phyloP scores from a whole-genome alignment of 768 basidiomycete genomes.

The Kwoniella europaea region DNA sequence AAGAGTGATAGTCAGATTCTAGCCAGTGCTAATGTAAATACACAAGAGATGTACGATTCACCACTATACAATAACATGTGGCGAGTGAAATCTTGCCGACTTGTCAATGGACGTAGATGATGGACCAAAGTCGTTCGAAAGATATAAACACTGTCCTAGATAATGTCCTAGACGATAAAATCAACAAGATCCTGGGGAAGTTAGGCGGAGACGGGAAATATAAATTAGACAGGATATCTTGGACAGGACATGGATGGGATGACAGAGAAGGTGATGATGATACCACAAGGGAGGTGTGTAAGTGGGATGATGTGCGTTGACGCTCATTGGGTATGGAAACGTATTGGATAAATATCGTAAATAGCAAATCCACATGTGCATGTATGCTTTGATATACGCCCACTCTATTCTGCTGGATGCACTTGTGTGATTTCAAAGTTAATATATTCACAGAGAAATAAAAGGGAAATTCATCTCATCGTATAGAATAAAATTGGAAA shows the following conservation, averaged over 20 bases:
- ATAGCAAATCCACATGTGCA: too few relatives aligned
- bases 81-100: too few relatives aligned
- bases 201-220: background rate
- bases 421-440: background rate
- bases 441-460: background rate
- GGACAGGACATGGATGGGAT: background rate
- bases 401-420: too few relatives aligned
- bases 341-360: background rate
- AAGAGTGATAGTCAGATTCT: background rate
- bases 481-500: background rate
- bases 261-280: background rate
- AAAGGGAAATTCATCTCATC: background rate
- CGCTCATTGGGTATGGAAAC: background rate
- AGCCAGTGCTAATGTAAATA: background rate
- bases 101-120: background rate
- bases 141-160: background rate
- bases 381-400: too few relatives aligned
- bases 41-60: background rate
- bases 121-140: background rate
- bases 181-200: background rate
- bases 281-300: background rate
- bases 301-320: background rate
- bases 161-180: conserved; percentile 4
- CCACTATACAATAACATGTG: background rate
- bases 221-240: background rate